Evolutionary conservation across 2,329 filamentous ascomycete genomes (phyloP), one percentile per base, ranked within the genome.

Genomic region (Lecanicillium sp.): DNA sequence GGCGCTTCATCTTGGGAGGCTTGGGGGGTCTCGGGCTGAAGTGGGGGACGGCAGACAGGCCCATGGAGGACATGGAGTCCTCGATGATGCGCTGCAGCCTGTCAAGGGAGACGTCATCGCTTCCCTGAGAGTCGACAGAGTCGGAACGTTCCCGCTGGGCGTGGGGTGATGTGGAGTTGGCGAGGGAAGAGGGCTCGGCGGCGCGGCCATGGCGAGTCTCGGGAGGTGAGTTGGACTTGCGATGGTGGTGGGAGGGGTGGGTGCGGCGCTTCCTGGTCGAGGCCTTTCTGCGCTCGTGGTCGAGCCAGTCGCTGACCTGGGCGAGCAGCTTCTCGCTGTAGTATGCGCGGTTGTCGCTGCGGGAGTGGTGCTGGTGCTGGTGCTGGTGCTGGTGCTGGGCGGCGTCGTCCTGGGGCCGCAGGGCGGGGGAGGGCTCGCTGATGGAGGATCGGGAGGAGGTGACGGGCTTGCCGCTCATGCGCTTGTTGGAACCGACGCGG

Each of bases 231-330:
- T 65, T 66, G 46, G 67, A 66, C 60, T 67, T 73, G 56, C 67
- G 71, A 52, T 64, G 69, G 51, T 58, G 55, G 32, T 62, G 61
- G 64, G 71, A 51, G 44, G 56, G 58, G 51, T 58, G 42, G 10
- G 38, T 19, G 39, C 44, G 58, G 63, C 67, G 72, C 56, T 60
- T 74, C 60, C 75, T 80, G 43, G 74, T 73, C 9, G 73, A 66
- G 32, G 77, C 75, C 56, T 81, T 81, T 26, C 73, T 68, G 60
- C 84, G 86, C 67, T 96, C 90, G 42, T 84, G 79, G 56, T 90
- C 81, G 32, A 96, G 70, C 91, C 91, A 97, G 55, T 87, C 81
- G 21, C 79, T 76, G 12, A 96, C 82, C 60, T 94, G 87, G 17
- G 82, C 75, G 23, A 93, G 67, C 7, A 94, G 66, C 54, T 74